Evolutionary conservation across 179 eudicot species (phyloP).

Genomic region (Spergularia azorica): DNA sequence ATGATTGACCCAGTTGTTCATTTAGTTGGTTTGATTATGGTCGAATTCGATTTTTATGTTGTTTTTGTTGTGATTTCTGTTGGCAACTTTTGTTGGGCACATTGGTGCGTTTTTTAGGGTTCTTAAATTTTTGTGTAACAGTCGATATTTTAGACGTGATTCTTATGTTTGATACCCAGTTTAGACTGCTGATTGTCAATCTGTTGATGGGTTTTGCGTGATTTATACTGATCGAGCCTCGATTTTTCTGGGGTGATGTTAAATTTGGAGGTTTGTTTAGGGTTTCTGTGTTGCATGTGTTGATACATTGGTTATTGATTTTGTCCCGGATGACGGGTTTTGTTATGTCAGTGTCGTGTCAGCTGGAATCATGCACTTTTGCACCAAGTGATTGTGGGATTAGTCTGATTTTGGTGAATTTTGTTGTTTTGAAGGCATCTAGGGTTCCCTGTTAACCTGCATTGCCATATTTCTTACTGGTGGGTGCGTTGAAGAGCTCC

Average conservation of each 20-base stretch:
- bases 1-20: conserved; percentile 11
- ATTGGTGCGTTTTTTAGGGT: conserved; percentile 25
- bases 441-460: conserved; percentile 27
- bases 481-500: conserved; percentile 9
- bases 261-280: conserved; percentile 22
- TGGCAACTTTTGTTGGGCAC: conserved; percentile 4
- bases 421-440: conserved; percentile 26
- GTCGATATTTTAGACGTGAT: neutral
- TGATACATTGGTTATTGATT: conserved; percentile 17
- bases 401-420: conserved; percentile 11
- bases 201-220: conserved; percentile 30
- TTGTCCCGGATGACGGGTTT: conserved; percentile 12
- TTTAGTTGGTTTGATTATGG: conserved; percentile 15
- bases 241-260: conserved; percentile 9
- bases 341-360: neutral
- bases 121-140: conserved; percentile 1
- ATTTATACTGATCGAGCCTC: conserved; percentile 15
- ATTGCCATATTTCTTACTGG: conserved; percentile 21
- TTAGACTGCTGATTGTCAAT: conserved; percentile 15
- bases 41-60: neutral
- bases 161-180: conserved; percentile 11
- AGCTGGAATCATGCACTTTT: conserved; percentile 7
- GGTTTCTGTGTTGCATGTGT: conserved; percentile 36
- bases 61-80: conserved; percentile 13
- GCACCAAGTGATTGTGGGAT: conserved; percentile 10